phyloP scores from a whole-genome alignment of 495 filamentous ascomycete genomes.

The Penicillium crystallinum region DNA sequence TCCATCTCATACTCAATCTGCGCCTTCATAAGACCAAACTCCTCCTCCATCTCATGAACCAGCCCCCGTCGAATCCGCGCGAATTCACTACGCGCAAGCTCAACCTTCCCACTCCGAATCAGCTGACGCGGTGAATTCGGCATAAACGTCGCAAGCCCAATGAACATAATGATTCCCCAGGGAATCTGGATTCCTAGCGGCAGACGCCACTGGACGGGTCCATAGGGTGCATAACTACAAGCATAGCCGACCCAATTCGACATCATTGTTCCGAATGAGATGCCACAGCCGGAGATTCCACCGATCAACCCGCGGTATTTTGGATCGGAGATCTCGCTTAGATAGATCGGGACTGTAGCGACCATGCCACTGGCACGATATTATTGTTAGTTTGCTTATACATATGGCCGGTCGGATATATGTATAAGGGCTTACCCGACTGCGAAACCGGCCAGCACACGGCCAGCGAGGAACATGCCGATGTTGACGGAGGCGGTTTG shows the following conservation, averaged over 20 bases:
- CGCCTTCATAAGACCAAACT: conserved; percentile 50
- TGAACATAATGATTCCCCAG: conserved; percentile 55
- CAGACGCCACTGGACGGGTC: conserved; percentile 51
- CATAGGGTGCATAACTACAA: conserved; percentile 51
- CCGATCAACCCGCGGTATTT: conserved; percentile 51
- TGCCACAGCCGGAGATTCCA: conserved; percentile 54
- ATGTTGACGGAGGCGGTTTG: conserved; percentile 55
- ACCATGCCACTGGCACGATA: conserved; percentile 40
- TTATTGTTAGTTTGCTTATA: neutral
- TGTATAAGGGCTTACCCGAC: conserved; percentile 38
- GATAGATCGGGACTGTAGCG: conserved; percentile 54
- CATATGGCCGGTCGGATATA: neutral
- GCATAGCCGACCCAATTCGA: conserved; percentile 57
- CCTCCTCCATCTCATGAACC: conserved; percentile 44
- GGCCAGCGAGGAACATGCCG: conserved; percentile 56
- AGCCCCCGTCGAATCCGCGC: conserved; percentile 45
- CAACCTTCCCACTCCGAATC: conserved; percentile 48
- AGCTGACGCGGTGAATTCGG: conserved; percentile 54
- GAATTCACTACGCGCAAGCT: conserved; percentile 47
- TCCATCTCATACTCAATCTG: conserved; percentile 60
- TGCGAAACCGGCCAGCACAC: conserved; percentile 49
- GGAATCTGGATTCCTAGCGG: conserved; percentile 55
- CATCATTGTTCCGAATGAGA: conserved; percentile 54
- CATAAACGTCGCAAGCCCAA: conserved; percentile 53
- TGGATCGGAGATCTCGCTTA: conserved; percentile 53